Conservation (phyloP, 441 rosid species). For the Jatropha podagrica region DNA sequence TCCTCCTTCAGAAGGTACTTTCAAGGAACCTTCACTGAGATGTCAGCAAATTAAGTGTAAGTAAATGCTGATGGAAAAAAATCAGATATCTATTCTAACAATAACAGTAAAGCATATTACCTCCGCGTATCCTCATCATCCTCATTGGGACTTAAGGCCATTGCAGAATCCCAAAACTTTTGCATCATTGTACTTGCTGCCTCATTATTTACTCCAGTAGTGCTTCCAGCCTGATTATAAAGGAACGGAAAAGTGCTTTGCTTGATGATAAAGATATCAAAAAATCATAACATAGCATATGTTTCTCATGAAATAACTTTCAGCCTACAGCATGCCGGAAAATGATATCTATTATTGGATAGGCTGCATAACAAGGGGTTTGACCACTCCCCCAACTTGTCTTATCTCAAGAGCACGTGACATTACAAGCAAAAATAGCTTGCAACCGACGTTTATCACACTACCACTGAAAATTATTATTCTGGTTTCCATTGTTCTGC, state of each 20-base stretch:
- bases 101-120: constrained; percentile 34
- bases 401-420: not conserved
- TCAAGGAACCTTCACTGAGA: constrained; percentile 81
- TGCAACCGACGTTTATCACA: not conserved
- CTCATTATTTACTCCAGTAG: constrained; percentile 69
- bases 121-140: constrained; percentile 88
- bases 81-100: constrained; percentile 13
- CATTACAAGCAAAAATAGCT: not conserved
- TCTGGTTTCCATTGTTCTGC: not conserved
- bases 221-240: constrained; percentile 65
- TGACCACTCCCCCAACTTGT: not conserved
- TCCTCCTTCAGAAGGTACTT: constrained; percentile 69
- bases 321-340: not conserved
- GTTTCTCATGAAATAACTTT: not conserved
- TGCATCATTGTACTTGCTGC: constrained; percentile 87
- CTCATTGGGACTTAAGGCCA: constrained; percentile 68
- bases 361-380: not conserved
- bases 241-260: constrained; percentile 13
- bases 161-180: constrained; percentile 98
- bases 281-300: not conserved
- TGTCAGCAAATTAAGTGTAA: constrained; percentile 22
- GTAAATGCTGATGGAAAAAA: constrained; percentile 12
- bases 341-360: not conserved
- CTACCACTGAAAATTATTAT: not conserved
- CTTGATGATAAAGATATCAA: constrained; percentile 3